Evolutionary conservation across 1,139 yeast species (phyloP), one percentile per base, ranked within the genome.

Genomic region (Kodamaea alishanica): DNA sequence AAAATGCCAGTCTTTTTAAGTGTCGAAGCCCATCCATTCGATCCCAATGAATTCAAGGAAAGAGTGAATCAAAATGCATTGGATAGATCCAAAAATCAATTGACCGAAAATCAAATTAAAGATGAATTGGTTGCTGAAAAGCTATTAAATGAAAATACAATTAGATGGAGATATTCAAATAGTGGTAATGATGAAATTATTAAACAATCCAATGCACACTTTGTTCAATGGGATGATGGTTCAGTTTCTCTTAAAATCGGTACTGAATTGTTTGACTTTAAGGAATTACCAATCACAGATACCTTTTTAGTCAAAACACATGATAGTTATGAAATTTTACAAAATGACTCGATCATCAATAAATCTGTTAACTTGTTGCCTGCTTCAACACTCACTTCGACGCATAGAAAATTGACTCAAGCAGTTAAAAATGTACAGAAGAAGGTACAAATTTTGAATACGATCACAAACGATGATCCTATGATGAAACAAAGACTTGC

Each of bases 171-270:
- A 62, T 89, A 90, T 59, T 83, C 88, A 24, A 77, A 76, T 32
- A 67, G 75, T 38, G 85, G 79, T 24, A 73, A 81, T 41, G 75
- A 71, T 45, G 82, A 77, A 41, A 79, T 85, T 48, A 75, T 75
- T 52, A 86, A 86, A 53, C 95, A 89, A 58, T 84, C 95, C 6
- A 92, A 92, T 56, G 83, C 97, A 3, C 89, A 92, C 55, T 81
- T 90, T 42, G 76, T 92, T 25, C 84, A 86, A 58, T 92, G 99
- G 99, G 84, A 85, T 41, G 97, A 92, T 61, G 99, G 98, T 0
- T 73, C 86, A 5, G 62, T 83, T 47, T 88, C 97, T 2, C 67
- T 92, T 45, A 90, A 88, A 53, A 67, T 94, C 33, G 99, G 99
- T 12, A 74, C 72, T 35, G 98, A 92, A 61, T 74, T 84, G 50